Conservation (phyloP, 148 eudicot species). For the Dysphania ambrosioides region DNA sequence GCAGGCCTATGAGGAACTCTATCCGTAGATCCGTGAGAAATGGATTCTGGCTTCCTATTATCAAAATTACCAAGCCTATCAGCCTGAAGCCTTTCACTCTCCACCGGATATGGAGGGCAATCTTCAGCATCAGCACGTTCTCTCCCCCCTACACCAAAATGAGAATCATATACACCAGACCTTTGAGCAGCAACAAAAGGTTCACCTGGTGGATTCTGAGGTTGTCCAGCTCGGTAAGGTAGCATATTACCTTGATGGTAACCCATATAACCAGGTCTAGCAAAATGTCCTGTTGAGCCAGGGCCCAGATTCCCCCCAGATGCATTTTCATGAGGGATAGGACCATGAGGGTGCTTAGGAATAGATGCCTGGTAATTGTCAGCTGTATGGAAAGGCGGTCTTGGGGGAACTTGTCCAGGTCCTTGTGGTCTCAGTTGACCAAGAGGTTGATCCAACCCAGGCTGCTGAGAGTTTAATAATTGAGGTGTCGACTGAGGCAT, state of each 20-base stretch:
- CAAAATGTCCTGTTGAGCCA: constrained; percentile 35
- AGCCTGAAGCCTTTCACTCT: constrained; percentile 34
- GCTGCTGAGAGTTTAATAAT: constrained; percentile 30
- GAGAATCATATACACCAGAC: constrained; percentile 38
- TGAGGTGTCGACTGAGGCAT: constrained; percentile 31
- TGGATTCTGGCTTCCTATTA: constrained; percentile 40
- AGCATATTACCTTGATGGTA: constrained; percentile 36
- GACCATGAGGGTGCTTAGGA: constrained; percentile 30
- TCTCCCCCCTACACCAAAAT: constrained; percentile 46
- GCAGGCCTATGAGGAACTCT: constrained; percentile 42
- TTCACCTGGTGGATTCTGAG: constrained; percentile 38
- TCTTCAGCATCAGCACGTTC: constrained; percentile 42
- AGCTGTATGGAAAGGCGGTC: constrained; percentile 32
- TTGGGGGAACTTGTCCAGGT: constrained; percentile 41
- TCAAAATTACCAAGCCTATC: constrained; percentile 47
- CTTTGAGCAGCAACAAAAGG: constrained; percentile 27
- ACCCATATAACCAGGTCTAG: constrained; percentile 37
- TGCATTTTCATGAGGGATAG: constrained; percentile 29
- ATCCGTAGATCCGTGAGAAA: constrained; percentile 40
- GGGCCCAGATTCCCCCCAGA: constrained; percentile 35
- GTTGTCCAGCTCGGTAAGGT: constrained; percentile 30
- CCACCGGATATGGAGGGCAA: constrained; percentile 37
- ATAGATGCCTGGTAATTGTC: constrained; percentile 34
- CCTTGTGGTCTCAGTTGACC: constrained; percentile 56
- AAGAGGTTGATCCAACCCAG: constrained; percentile 39